Evolutionary conservation across 345 rosid species (phyloP), one percentile per base, ranked within the genome.

Genomic region (Brassica incana): DNA sequence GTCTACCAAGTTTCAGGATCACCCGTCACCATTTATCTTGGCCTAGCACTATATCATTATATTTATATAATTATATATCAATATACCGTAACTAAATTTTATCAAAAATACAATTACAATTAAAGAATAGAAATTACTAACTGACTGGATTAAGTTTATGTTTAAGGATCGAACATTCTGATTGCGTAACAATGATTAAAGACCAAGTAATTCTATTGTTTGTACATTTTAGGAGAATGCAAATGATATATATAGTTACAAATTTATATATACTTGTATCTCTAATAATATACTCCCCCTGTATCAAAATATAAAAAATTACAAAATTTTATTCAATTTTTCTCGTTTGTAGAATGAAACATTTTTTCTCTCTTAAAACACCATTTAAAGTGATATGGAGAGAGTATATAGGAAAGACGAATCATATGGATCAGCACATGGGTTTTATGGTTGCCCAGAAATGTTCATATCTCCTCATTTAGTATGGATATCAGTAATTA

Each of bases 391-490:
- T 20, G 23, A 20, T 20, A 20, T 20, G 23, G 23, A 20, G 23
- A 20, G 23, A 20, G 4, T 50, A 29, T 18, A 74, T 11, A 73
- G 6, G 20, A 78, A 3, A 67, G 48, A 16, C 38, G 33, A 33
- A 74, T 74, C 67, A 80, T 80, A 25, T 48, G 74, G 60, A 69
- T 2, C 48, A 33, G 56, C 58, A 79, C 70, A 73, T 73, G 69
- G 40, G 35, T 67, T 73, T 78, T 67, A 48, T 73, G 77, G 65
- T 43, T 43, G 56, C 54, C 72, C 32, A 20, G 60, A 65, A 40
- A 38, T 10, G 58, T 8, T 78, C 27, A 78, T 67, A 72, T 77
- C 71, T 77, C 66, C 59, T 40, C 25, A 38, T 65, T 62, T 43
- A 25, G 65, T 60, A 25, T 3, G 3, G 18, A 2, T 29, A 61